Conservation (phyloP, 768 basidiomycete species). For the Cubamyces sp. region DNA sequence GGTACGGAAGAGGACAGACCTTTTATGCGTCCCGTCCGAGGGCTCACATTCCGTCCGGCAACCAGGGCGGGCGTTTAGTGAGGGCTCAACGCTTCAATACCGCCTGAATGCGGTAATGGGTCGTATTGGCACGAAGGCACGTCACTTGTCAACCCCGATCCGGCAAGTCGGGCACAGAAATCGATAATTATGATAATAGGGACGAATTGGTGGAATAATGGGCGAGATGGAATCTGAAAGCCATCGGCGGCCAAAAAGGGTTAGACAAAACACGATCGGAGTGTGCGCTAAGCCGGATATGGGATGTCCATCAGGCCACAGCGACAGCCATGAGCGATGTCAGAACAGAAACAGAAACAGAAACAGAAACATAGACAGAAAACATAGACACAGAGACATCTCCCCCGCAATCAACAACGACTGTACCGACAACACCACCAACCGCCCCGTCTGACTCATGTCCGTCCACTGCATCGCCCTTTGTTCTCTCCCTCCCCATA, state of each 20-base stretch:
- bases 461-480: neutral
- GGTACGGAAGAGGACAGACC: conserved; percentile 21
- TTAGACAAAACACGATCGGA: conserved; percentile 19
- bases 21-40: conserved; percentile 20
- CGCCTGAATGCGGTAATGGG: conserved; percentile 12
- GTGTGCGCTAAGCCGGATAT: conserved; percentile 12
- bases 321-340: neutral
- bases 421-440: neutral
- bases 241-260: conserved; percentile 12
- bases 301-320: conserved; percentile 18
- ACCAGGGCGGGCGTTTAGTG: conserved; percentile 7
- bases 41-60: conserved; percentile 20
- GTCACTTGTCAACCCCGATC: conserved; percentile 11
- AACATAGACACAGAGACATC: no score
- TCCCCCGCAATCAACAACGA: no score
- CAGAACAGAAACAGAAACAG: no score
- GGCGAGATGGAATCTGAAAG: conserved; percentile 3
- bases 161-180: conserved; percentile 6
- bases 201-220: conserved; percentile 13
- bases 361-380: no score
- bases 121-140: conserved; percentile 11
- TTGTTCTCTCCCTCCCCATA: conserved; percentile 7
- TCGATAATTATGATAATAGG: neutral
- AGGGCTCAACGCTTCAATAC: conserved; percentile 4
- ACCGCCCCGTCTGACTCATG: conserved; percentile 9